Evolutionary conservation across 2,329 filamentous ascomycete species (phyloP).

Genomic region (Paramyrothecium roridum): DNA sequence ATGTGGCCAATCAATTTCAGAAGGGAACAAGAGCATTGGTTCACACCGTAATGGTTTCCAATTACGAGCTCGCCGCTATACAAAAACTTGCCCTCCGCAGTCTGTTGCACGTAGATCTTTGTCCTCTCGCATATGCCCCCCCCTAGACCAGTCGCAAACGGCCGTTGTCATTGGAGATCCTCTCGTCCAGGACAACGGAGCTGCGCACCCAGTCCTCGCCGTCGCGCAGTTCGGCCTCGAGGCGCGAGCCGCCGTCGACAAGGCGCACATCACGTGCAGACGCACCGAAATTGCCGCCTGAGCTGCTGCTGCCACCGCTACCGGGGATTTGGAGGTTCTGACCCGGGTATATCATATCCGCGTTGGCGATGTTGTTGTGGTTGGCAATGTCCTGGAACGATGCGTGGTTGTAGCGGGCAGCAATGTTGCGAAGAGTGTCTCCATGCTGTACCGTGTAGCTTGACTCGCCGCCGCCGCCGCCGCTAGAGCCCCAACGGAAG

Average conservation of each 20-base stretch:
- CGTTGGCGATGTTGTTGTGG: constrained; percentile 35
- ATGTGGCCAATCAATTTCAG: too few species aligned
- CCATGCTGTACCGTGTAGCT: constrained; percentile 35
- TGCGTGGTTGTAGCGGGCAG: constrained; percentile 19
- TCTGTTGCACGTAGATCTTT: too few species aligned
- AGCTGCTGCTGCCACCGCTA: constrained; percentile 12
- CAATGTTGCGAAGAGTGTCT: constrained; percentile 38
- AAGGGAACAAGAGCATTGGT: too few species aligned
- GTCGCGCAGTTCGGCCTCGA: constrained; percentile 27
- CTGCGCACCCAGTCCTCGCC: constrained; percentile 25
- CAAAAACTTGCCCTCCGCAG: too few species aligned
- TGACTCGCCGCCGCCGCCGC: constrained; percentile 16
- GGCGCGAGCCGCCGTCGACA: constrained; percentile 27
- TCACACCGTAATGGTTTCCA: too few species aligned
- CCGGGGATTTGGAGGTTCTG: constrained; percentile 34
- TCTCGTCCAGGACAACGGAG: constrained; percentile 29
- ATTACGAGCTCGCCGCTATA: too few species aligned
- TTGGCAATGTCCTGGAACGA: constrained; percentile 35
- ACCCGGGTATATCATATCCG: constrained; percentile 39
- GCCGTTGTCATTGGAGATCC: constrained; percentile 29
- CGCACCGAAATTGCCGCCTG: constrained; percentile 26
- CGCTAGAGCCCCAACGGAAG: constrained; percentile 31
- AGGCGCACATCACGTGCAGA: constrained; percentile 32
- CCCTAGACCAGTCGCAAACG: constrained; percentile 12
- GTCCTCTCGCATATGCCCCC: background rate